Evolutionary conservation across 2,329 filamentous ascomycete species (phyloP).

Genomic region (Apiospora arundinis): DNA sequence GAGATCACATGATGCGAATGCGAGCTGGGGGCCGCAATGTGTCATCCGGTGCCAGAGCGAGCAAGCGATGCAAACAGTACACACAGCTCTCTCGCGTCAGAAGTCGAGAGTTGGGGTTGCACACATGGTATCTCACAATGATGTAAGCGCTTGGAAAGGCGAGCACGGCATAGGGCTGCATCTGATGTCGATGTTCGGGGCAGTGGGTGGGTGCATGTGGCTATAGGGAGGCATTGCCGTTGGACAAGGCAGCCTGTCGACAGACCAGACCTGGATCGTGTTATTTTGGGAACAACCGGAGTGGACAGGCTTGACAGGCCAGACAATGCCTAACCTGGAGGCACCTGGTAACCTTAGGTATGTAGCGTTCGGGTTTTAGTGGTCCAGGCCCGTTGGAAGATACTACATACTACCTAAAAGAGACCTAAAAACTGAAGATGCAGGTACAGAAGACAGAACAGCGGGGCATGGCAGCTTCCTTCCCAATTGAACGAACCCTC

Average conservation of each 20-base stretch:
- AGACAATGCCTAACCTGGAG: neutral
- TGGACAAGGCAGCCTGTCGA: neutral
- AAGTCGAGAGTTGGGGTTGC: neutral
- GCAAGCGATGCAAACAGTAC: neutral
- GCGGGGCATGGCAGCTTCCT: too few species aligned
- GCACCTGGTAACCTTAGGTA: neutral
- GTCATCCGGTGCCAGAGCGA: too few species aligned
- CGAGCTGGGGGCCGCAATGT: neutral
- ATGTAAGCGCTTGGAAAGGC: neutral
- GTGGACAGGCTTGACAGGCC: neutral
- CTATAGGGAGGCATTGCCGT: conserved; percentile 13
- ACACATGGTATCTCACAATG: neutral
- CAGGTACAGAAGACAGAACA: neutral
- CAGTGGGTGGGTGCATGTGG: conserved; percentile 1
- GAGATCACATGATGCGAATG: neutral
- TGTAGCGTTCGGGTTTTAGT: neutral
- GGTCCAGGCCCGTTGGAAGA: neutral
- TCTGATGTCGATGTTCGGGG: neutral
- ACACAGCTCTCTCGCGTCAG: neutral
- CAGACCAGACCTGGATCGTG: neutral
- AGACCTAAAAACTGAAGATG: neutral
- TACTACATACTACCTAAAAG: neutral
- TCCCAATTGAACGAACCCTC: too few species aligned
- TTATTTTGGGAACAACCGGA: neutral
- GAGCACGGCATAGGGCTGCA: neutral